Evolutionary conservation across 768 basidiomycete species (phyloP).

Genomic region (Phaeotremella fagi): DNA sequence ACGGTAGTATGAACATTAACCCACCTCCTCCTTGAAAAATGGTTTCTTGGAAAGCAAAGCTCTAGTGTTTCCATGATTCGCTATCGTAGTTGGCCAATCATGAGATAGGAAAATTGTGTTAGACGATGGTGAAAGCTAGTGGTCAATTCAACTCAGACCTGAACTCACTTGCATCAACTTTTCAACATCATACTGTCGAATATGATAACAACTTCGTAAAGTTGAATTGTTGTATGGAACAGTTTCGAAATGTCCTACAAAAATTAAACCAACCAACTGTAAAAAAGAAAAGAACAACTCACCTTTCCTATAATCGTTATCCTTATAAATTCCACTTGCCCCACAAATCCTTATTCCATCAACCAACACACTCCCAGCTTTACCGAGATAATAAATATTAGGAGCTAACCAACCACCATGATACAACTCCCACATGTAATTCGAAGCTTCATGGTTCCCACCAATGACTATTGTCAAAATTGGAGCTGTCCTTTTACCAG

Average conservation of each 20-base stretch:
- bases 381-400: conserved; percentile 92
- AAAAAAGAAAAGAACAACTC: conserved; percentile 9
- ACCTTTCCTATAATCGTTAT: conserved; percentile 65
- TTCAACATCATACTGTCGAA: conserved; percentile 75
- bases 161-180: conserved; percentile 59
- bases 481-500: conserved; percentile 73
- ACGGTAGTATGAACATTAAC: not conserved
- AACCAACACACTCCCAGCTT: conserved; percentile 80
- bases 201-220: conserved; percentile 83
- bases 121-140: conserved; percentile 16
- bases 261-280: not conserved
- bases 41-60: conserved; percentile 69
- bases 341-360: conserved; percentile 86
- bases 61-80: conserved; percentile 67
- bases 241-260: conserved; percentile 65
- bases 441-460: conserved; percentile 95
- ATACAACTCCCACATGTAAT: conserved; percentile 96
- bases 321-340: conserved; percentile 85
- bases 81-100: conserved; percentile 90
- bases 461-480: conserved; percentile 89
- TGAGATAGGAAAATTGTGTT: conserved; percentile 79
- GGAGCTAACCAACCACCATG: conserved; percentile 96
- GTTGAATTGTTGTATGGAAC: conserved; percentile 70
- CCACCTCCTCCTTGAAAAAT: conserved; percentile 64
- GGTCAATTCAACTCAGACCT: not conserved